phyloP scores from a whole-genome alignment of 192 early-diverging fungal genomes.

The Ambispora gerdemannii region DNA sequence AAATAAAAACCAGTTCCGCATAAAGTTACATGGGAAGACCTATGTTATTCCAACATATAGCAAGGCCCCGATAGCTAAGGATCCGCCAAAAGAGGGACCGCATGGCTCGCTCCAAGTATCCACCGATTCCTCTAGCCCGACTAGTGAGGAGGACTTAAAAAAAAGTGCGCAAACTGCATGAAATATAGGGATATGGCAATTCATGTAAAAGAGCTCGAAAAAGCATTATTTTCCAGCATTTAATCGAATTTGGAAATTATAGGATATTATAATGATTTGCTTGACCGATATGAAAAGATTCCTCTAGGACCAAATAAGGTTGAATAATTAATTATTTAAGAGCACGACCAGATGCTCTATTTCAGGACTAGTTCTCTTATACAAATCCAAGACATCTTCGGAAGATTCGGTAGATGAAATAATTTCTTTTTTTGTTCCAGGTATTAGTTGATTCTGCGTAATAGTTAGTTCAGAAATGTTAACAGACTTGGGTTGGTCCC shows the following conservation, averaged over 20 bases:
- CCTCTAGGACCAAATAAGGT: neutral
- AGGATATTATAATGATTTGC: neutral
- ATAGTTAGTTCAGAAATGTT: neutral
- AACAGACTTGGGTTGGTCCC: constrained; percentile 4
- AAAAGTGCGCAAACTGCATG: neutral
- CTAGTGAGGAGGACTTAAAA: no score
- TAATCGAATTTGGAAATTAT: neutral
- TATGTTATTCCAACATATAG: constrained; percentile 5
- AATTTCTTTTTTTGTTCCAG: no score
- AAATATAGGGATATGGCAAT: constrained; percentile 9
- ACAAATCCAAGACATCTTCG: no score
- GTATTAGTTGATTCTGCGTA: neutral
- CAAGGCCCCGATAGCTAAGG: neutral
- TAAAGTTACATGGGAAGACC: neutral
- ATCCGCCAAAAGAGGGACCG: no score
- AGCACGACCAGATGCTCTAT: no score
- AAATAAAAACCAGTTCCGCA: neutral
- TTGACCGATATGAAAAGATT: neutral
- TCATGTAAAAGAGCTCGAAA: no score
- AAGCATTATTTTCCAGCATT: neutral
- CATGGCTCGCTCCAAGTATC: no score
- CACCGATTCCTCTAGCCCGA: neutral
- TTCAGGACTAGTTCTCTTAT: no score
- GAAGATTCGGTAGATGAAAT: no score
- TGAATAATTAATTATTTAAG: neutral